A percentile compares a stretch with the other conserved stretches of the same genome.
These are phyloP conservation scores for Adansonia grandidieri DNA, from an alignment of 441 rosid species.

Conservation along the genomic window DNA sequence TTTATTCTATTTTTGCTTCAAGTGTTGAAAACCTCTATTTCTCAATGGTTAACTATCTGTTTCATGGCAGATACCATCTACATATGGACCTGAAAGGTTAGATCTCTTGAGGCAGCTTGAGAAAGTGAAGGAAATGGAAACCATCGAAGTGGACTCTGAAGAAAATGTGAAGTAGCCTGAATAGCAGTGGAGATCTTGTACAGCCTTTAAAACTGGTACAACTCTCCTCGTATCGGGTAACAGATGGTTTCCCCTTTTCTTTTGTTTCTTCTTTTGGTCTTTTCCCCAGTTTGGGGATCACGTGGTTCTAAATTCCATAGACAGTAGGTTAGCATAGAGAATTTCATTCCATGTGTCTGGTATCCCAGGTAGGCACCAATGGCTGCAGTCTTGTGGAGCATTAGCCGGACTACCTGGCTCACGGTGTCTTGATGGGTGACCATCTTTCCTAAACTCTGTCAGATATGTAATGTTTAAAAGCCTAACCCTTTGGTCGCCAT, in stretches of 20 bases:
- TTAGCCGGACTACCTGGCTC: constrained; percentile 53
- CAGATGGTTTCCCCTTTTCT: neutral
- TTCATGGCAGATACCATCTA: constrained; percentile 82
- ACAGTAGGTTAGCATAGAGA: constrained; percentile 64
- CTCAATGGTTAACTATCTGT: constrained; percentile 21
- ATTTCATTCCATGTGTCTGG: constrained; percentile 79
- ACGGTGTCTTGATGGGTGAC: constrained; percentile 66
- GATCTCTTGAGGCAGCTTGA: constrained; percentile 92
- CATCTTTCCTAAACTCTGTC: constrained; percentile 65
- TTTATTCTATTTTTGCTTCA: constrained; percentile 13
- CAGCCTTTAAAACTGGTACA: constrained; percentile 19
- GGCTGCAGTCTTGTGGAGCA: constrained; percentile 84
- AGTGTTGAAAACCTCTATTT: neutral
- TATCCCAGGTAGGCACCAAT: constrained; percentile 82
- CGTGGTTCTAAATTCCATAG: constrained; percentile 51
- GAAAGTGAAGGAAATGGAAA: constrained; percentile 80
- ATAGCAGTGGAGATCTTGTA: constrained; percentile 28
- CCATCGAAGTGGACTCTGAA: constrained; percentile 54
- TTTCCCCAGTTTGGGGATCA: constrained; percentile 27
- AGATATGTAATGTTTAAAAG: constrained; percentile 70
- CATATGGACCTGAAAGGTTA: constrained; percentile 92
- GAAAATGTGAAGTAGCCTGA: constrained; percentile 54
- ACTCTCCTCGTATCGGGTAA: constrained; percentile 22
- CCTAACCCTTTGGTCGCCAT: constrained; percentile 47
- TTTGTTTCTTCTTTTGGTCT: neutral